Conservation (phyloP, 129 eudicot species). For the Ambrosia trifida region DNA sequence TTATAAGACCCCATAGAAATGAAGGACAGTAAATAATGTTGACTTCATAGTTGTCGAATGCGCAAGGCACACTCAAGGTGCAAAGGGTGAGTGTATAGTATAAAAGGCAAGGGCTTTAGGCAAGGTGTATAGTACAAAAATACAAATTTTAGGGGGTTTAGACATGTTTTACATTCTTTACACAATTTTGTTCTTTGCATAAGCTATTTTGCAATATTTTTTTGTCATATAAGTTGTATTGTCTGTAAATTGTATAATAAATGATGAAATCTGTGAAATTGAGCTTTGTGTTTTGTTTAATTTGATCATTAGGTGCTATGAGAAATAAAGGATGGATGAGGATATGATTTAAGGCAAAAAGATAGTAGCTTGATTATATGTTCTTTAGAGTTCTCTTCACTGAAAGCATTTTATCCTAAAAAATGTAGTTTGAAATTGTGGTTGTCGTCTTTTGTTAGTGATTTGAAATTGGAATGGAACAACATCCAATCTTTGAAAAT, state of each 20-base stretch:
- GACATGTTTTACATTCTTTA: too few relatives aligned
- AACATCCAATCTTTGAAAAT: too few relatives aligned
- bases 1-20: constrained; percentile 15
- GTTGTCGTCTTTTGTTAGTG: constrained; percentile 6
- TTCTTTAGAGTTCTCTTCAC: background rate
- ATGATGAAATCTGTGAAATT: background rate
- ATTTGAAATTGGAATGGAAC: constrained; percentile 7
- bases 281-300: background rate
- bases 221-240: constrained; percentile 5
- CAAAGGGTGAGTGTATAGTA: too few relatives aligned
- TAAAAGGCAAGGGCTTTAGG: too few relatives aligned
- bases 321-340: constrained; percentile 1
- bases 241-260: background rate
- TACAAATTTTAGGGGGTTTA: too few relatives aligned
- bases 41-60: too few relatives aligned
- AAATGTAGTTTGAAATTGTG: constrained; percentile 5
- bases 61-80: too few relatives aligned
- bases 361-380: constrained; percentile 8
- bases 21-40: background rate
- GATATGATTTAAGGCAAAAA: background rate
- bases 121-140: too few relatives aligned
- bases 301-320: background rate
- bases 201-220: background rate
- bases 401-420: constrained; percentile 6
- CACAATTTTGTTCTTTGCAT: constrained; percentile 49